These are phyloP conservation scores for Phialocephala subalpina DNA, from an alignment of 2,329 filamentous ascomycete genomes.

Conservation along the genomic window DNA sequence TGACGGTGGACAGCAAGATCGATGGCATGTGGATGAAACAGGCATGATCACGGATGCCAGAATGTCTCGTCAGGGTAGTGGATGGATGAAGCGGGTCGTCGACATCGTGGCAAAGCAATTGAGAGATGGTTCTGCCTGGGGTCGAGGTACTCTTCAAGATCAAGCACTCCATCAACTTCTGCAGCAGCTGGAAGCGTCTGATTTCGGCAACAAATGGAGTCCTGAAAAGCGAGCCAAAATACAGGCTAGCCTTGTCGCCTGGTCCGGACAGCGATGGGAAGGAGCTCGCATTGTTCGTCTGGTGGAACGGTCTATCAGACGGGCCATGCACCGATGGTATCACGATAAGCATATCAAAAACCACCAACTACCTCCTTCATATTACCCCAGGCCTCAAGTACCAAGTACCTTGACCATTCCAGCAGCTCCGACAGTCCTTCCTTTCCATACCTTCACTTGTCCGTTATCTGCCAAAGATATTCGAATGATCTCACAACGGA, in stretches of 20 bases:
- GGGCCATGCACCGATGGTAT: constrained; percentile 87
- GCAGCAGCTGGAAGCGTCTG: constrained; percentile 42
- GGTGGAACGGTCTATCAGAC: constrained; percentile 82
- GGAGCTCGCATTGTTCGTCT: constrained; percentile 85
- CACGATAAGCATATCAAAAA: constrained; percentile 76
- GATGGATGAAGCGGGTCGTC: constrained; percentile 90
- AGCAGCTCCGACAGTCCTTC: constrained; percentile 90
- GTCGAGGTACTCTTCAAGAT: constrained; percentile 71
- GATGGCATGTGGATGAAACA: constrained; percentile 90
- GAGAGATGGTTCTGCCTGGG: constrained; percentile 86
- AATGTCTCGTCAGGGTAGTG: constrained; percentile 66
- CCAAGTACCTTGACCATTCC: constrained; percentile 79
- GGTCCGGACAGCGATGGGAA: constrained; percentile 85
- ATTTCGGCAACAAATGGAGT: constrained; percentile 44
- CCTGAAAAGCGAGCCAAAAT: constrained; percentile 45
- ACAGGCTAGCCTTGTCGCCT: constrained; percentile 52
- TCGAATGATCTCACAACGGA: constrained; percentile 92
- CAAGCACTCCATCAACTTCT: constrained; percentile 55
- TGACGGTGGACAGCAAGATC: constrained; percentile 77
- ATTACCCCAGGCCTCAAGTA: constrained; percentile 77
- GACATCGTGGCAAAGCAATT: constrained; percentile 91
- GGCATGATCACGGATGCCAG: constrained; percentile 83
- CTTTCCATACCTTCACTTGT: constrained; percentile 97
- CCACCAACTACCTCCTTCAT: constrained; percentile 60
- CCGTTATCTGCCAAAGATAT: constrained; percentile 92